Evolutionary conservation across 164 flowering plant species (phyloP), one percentile per base, ranked within the genome.

Genomic region (Taxillus chinensis): DNA sequence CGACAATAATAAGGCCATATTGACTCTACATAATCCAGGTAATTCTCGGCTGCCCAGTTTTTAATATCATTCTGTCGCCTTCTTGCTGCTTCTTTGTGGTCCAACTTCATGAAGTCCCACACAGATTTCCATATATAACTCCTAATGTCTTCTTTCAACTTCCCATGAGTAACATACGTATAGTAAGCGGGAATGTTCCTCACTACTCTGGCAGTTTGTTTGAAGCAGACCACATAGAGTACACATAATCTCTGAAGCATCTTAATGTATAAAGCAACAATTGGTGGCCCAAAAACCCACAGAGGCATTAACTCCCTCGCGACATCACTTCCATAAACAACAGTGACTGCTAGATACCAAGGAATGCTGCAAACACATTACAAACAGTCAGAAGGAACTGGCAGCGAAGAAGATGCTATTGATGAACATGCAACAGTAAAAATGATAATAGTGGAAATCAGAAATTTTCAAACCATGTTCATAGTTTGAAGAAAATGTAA

Each of bases 1-100:
- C 92, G 73, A 76, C 95, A 88, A 68, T 88, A 90, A 41, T 61
- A 72, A 3, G 97, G 97, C 98, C 97, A 90, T 60, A 86, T 82
- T 7, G 83, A 77, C 71, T 86, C 92, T 16, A 84, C 65, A 69
- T 56, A 84, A 70, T 85, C 92, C 59, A 83, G 69, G 75, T 80
- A 84, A 64, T 52, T 79, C 71, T 86, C 96, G 65, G 56, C 39
- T n/a, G 70, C 45, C 89, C 85, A 80, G 43, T 59, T 82, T 64
- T 71, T 61, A 37, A 83, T 48, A 42, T 64, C 82, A 73, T 82
- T 77, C 68, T 70, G 5, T 63, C 67, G 79, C 57, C 60, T 69
- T 63, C 62, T 78, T 3, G 70, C 60, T 7, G 72, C 50, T 62
- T 74, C 78, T 58, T 74, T 80, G 74, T 72, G 78, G 65, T 90